Evolutionary conservation across 306 rosid species (phyloP), one percentile per base, ranked within the genome.

Genomic region (Psophocarpus tetragonolobus): DNA sequence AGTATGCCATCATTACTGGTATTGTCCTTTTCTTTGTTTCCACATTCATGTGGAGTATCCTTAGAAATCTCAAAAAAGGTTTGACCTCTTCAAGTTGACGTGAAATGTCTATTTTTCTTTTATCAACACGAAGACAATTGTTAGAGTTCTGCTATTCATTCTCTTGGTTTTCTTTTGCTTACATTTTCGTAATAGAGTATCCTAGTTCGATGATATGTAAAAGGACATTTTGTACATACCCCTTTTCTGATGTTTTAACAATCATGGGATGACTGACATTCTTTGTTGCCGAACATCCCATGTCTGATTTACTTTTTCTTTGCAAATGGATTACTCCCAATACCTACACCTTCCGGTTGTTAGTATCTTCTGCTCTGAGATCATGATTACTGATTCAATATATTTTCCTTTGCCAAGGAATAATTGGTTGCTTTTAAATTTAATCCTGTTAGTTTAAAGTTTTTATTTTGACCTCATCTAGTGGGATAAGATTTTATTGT

Each of bases 1-100:
- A 89, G 85, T 88, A 91, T 45, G 97, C 99, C 11, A 50, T 88
- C 76, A 6, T 92, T 45, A 81, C 96, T 0, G 98, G 97, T 68
- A 79, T 87, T 61, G 14, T 88, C 84, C 97, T 95, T 79, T 92
- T 95, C 88, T 74, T 89, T 71, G 75, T 92, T 47, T 95, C 98
- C 23, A 88, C 97, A 41, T 89, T 92, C 90, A 92, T 91, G 98
- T 95, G 97, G 97, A 87, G 84, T 84, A 62, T 91, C 82, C 97
- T 95, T 79, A 82, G 97, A 60, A 83, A 79, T 58, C 53, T 94
- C 38, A 87, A 58, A 65, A 85, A 76, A 77, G 71, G 87, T 50
- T 75, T 87, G 29, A 73, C 72, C 29, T 71, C 91, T 29, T 85
- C 87, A 71, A 81, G 44, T 74, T 87, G 83, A 83, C 12, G 27